Evolutionary conservation across 2,329 filamentous ascomycete species (phyloP), one percentile per base, ranked within the genome.

Genomic region (Claviceps arundinis): DNA sequence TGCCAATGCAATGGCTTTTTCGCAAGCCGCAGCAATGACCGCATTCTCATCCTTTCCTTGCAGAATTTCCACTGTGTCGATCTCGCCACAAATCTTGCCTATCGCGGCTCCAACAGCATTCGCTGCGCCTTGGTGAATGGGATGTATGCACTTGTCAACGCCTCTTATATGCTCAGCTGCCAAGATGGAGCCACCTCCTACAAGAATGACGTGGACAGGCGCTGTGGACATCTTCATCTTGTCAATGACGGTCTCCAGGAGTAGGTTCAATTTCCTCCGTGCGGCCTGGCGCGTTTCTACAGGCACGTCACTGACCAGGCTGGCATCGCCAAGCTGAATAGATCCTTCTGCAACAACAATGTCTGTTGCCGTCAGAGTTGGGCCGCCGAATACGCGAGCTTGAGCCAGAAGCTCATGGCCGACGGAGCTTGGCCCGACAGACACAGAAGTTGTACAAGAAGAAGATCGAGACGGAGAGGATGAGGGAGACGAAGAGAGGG

Each of bases 91-190:
- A 0, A 79, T 72, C 50, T 76, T 76, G 2, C 75, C 75, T 37
- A 79, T 78, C 0, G 79, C 79, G 1, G 79, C 78, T 5, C 79
- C 79, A 2, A 82, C 74, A 0, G 79, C 78, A 60, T 82, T 82
- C 3, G 78, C 78, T 0, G 75, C 76, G 52, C 75, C 76, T 34
- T 76, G 68, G 48, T 73, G 74, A 2, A 72, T 69, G 1, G 78
- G 78, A 4, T 70, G 65, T 7, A 76, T 73, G 52, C 74, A 71
- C 55, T 74, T 66, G 6, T 70, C 67, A 0, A 78, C 77, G 0
- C 76, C 76, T 1, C 68, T 64, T 6, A 81, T 66, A 0, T 65
- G 58, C 5, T 73, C 67, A 1, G 73, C 70, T 2, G 74, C 72
- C 2, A 81, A 61, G 0, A 81, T 68, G 0, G 75, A 73, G 4